Conservation (phyloP, 164 flowering plant genomes). For the Echeveria elegans region DNA sequence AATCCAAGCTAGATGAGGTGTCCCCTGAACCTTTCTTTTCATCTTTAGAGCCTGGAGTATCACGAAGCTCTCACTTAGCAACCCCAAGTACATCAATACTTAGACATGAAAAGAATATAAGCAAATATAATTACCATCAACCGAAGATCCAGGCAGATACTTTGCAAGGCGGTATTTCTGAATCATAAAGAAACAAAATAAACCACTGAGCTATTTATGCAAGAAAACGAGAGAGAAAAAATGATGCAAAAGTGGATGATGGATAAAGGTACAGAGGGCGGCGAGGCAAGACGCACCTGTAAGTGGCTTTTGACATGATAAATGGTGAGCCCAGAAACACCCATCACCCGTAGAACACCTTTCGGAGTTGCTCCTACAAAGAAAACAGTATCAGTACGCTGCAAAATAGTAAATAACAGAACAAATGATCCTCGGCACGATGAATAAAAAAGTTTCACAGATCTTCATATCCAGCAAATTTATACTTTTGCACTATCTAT, state of each 20-base stretch:
- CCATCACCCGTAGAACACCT: slow-evolving; percentile 70
- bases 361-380: slow-evolving; percentile 66
- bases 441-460: neutral
- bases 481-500: neutral
- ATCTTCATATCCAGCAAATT: neutral
- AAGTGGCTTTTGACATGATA: slow-evolving; percentile 74
- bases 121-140: slow-evolving; percentile 31
- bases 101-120: neutral
- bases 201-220: neutral
- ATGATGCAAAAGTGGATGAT: neutral
- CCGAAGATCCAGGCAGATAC: slow-evolving; percentile 56
- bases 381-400: neutral
- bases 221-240: too few relatives aligned
- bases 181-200: neutral
- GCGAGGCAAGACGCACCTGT: slow-evolving; percentile 31
- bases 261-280: too few relatives aligned
- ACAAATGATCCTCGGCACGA: neutral
- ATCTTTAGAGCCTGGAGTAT: slow-evolving; percentile 41
- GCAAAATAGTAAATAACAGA: neutral
- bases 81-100: neutral
- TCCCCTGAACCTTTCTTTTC: slow-evolving; percentile 53
- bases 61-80: slow-evolving; percentile 4
- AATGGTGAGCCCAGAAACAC: slow-evolving; percentile 66
- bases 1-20: slow-evolving; percentile 40
- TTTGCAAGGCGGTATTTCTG: slow-evolving; percentile 70